Conservation (phyloP, 208 protist species). For the Tritrichomonas foetus region DNA sequence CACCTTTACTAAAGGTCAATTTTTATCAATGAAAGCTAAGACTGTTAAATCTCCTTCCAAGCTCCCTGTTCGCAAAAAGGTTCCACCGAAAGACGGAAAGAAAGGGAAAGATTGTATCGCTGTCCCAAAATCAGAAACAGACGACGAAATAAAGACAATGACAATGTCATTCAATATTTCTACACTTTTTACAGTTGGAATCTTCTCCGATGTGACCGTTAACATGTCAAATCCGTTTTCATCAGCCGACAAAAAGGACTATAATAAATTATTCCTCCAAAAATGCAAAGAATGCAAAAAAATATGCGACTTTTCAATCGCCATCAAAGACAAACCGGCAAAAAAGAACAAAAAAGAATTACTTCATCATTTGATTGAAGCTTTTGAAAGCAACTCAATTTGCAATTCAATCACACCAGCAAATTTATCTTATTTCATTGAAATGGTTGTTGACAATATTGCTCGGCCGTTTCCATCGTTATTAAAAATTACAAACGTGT, state of each 20-base stretch:
- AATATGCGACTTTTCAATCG: constrained; percentile 26
- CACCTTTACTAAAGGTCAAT: too few relatives aligned
- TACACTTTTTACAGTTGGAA: not conserved
- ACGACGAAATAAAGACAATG: not conserved
- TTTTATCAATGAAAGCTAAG: too few relatives aligned
- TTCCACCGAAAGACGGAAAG: not conserved
- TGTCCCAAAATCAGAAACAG: not conserved
- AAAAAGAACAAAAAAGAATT: constrained; percentile 26
- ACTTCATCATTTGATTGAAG: not conserved
- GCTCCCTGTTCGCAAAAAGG: too few relatives aligned
- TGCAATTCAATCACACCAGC: not conserved
- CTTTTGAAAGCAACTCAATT: not conserved
- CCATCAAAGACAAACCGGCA: not conserved
- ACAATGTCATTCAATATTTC: not conserved
- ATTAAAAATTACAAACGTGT: not conserved
- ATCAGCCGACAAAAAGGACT: not conserved
- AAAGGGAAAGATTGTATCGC: not conserved
- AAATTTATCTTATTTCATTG: not conserved
- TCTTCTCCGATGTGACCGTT: not conserved
- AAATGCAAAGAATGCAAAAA: constrained; percentile 7
- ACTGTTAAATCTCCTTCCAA: too few relatives aligned
- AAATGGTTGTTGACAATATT: constrained; percentile 26
- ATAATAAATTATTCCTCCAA: not conserved
- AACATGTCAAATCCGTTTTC: not conserved
- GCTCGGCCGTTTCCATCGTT: not conserved